Percentiles rank a stretch among this genome's conserved stretches.
Evolutionary conservation across 176 grass and related monocot genomes (phyloP).

Genomic region (Ensete glaucum): DNA sequence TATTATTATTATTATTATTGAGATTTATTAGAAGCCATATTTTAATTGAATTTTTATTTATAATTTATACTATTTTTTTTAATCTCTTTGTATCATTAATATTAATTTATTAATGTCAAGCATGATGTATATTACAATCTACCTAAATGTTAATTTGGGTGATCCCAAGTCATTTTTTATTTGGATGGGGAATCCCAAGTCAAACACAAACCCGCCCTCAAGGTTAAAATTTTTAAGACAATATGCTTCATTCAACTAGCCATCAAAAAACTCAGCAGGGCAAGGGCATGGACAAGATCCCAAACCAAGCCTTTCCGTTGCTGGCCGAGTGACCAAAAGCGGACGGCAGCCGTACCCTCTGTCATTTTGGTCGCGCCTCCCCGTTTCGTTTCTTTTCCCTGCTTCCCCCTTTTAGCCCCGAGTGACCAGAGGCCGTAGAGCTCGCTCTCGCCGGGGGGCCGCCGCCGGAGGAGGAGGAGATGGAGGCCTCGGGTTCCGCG

Average conservation of each 20-base stretch:
- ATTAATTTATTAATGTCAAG: no score
- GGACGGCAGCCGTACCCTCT: background rate
- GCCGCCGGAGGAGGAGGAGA: background rate
- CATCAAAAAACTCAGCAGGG: background rate
- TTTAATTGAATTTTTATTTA: no score
- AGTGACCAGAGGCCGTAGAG: background rate
- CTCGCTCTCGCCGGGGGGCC: background rate
- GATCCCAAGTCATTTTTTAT: no score
- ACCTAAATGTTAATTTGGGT: no score
- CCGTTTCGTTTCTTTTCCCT: background rate
- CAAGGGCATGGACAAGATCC: background rate
- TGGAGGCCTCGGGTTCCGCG: slow-evolving; percentile 13
- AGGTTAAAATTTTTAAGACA: background rate
- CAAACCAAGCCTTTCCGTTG: background rate
- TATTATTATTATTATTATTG: no score
- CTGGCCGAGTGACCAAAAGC: background rate
- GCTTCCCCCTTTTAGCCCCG: background rate
- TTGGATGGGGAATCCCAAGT: background rate
- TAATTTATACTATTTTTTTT: no score
- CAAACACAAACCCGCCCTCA: background rate
- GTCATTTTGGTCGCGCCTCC: no score
- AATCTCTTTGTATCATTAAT: no score
- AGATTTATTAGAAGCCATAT: no score
- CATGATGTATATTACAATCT: no score
- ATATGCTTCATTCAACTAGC: no score